A percentile compares a stretch with the other conserved stretches of the same genome.
Evolutionary conservation across 2,329 filamentous ascomycete genomes (phyloP).

Genomic region (Thielaviopsis euricoi): DNA sequence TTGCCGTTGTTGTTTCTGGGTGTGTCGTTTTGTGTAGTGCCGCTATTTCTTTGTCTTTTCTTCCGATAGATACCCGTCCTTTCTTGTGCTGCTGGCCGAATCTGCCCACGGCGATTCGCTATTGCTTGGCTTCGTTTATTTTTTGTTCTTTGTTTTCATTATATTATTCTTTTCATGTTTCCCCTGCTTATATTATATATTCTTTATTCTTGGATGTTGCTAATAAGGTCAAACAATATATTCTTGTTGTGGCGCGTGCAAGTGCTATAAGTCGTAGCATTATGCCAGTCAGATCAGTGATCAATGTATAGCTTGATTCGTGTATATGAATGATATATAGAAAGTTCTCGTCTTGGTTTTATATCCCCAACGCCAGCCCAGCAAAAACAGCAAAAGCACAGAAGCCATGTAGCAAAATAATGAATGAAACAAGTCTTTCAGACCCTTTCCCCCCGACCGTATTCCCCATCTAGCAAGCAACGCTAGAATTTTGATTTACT

Average conservation of each 20-base stretch:
- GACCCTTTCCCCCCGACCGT: not conserved
- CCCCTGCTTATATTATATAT: not conserved
- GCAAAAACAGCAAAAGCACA: constrained; percentile 5
- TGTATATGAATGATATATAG: not conserved
- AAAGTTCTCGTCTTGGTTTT: not conserved
- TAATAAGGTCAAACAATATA: not conserved
- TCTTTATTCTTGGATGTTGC: not conserved
- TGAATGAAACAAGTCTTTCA: not conserved
- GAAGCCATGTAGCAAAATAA: constrained; percentile 2
- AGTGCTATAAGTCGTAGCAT: too few relatives aligned
- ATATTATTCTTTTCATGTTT: not conserved
- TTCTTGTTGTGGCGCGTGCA: too few relatives aligned
- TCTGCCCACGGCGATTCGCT: too few relatives aligned
- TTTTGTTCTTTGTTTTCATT: not conserved
- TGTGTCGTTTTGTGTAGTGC: not conserved
- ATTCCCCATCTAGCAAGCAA: not conserved
- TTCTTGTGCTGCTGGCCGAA: not conserved
- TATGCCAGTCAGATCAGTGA: too few relatives aligned
- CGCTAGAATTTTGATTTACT: not conserved
- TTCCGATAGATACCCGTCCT: not conserved
- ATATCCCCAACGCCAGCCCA: constrained; percentile 10
- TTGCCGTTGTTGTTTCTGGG: not conserved
- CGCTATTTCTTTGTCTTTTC: not conserved
- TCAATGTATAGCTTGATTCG: too few relatives aligned
- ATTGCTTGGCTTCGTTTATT: not conserved